Evolutionary conservation across 495 filamentous ascomycete species (phyloP), one percentile per base, ranked within the genome.

Genomic region (Aspergillus taichungensis): DNA sequence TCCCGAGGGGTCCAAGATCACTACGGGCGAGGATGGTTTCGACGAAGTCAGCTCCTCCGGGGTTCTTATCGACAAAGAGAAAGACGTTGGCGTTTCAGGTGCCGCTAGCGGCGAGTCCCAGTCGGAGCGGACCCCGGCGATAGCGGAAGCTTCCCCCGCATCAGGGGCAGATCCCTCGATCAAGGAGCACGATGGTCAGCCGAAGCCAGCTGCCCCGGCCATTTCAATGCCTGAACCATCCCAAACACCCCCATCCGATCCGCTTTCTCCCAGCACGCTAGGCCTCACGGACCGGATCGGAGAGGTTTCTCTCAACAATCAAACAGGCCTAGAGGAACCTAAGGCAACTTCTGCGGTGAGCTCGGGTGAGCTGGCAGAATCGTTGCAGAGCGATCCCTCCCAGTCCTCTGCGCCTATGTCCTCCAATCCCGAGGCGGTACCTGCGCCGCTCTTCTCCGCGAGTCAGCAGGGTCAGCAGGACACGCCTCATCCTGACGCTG

Each of bases 11-110:
- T 54, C 57, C 27, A 58, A 76, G 73, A 30, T 76, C 62, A 92
- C 87, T 52, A 79, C 73, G 12, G 81, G 79, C 8, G 92, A 96
- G 44, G 91, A 97, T 57, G 89, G 87, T 0, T 98, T 95, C 54
- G 92, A 98, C 61, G 88, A 95, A 61, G 89, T 98, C 13, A 77
- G 78, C 12, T 77, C 81, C 42, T 75, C 78, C 13, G 77, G 78
- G 3, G 84, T 84, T 37, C 68, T 85, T 37, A 73, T 72, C 6
- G 83, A 87, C 39, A 82, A 85, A 38, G 69, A 69, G 37, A 73
- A 74, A 39, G 71, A 75, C 28, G 67, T 70, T 32, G 68, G 73
- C 1, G 35, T 46, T 49, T 42, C 52, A 13, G 43, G 52, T 3
- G 5, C 50, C 8, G 18, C n/a, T 13, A 28, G 28, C 31, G 37